phyloP scores from a whole-genome alignment of 495 filamentous ascomycete genomes.

The Pseudevernia furfuracea region DNA sequence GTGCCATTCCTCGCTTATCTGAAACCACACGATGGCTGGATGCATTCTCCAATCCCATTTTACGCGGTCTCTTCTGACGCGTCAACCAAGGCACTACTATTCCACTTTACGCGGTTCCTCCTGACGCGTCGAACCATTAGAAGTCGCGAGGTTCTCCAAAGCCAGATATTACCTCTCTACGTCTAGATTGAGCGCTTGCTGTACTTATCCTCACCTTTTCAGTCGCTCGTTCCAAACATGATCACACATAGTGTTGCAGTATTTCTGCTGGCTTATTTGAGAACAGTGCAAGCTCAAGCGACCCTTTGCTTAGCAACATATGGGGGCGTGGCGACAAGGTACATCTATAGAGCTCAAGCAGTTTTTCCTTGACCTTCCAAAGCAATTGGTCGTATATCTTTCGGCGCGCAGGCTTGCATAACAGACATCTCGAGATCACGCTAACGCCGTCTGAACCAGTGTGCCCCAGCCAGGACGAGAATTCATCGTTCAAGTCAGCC shows the following conservation, averaged over 20 bases:
- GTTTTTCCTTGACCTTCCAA: background rate
- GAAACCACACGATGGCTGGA: background rate
- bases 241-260: slow-evolving; percentile 6
- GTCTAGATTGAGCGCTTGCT: background rate
- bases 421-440: background rate
- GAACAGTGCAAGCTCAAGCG: slow-evolving; percentile 6
- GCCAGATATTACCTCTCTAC: background rate
- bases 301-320: slow-evolving; percentile 14
- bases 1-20: slow-evolving; percentile 12
- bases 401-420: background rate
- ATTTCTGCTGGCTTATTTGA: slow-evolving; percentile 5
- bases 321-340: slow-evolving; percentile 12
- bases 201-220: background rate
- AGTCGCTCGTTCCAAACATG: background rate
- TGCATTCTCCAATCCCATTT: slow-evolving; percentile 5
- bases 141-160: background rate
- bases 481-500: slow-evolving; percentile 6
- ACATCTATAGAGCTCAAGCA: background rate
- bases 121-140: slow-evolving; percentile 6
- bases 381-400: background rate
- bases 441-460: background rate
- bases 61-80: slow-evolving; percentile 1
- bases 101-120: slow-evolving; percentile 1
- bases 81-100: background rate
- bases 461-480: slow-evolving; percentile 1